Conservation (phyloP, 176 grass and related monocot genomes). For the Canna indica region DNA sequence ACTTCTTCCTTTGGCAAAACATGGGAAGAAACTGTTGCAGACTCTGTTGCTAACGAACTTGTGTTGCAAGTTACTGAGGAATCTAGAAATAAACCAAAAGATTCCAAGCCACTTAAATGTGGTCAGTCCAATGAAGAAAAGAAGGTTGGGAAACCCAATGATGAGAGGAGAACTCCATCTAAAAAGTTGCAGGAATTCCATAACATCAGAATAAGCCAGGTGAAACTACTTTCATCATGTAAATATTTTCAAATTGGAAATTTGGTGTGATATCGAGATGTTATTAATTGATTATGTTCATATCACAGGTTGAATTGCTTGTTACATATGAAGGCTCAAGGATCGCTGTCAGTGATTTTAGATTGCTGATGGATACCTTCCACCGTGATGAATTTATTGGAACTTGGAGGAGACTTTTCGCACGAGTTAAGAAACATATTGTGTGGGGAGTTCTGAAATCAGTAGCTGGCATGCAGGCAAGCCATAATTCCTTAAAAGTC, state of each 20-base stretch:
- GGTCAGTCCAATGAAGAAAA: constrained; percentile 61
- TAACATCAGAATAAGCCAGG: constrained; percentile 96
- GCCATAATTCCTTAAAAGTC: constrained; percentile 3
- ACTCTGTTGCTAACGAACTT: constrained; percentile 86
- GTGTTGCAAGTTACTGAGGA: constrained; percentile 46
- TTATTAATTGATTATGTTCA: constrained; percentile 14
- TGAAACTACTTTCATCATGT: constrained; percentile 29
- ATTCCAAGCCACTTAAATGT: constrained; percentile 42
- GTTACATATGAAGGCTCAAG: constrained; percentile 89
- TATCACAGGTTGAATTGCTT: constrained; percentile 81
- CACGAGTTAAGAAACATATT: constrained; percentile 91
- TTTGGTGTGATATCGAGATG: constrained; percentile 21
- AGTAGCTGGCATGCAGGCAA: constrained; percentile 92
- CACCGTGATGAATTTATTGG: constrained; percentile 94
- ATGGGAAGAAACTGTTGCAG: constrained; percentile 96
- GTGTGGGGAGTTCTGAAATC: constrained; percentile 94
- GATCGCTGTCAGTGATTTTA: constrained; percentile 75
- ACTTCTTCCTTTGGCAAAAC: constrained; percentile 80
- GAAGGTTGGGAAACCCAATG: constrained; percentile 54
- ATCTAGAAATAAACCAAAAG: constrained; percentile 33
- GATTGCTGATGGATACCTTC: constrained; percentile 94
- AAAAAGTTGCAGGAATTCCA: constrained; percentile 83
- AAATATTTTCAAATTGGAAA: background rate
- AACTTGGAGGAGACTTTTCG: constrained; percentile 81
- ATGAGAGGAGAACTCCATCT: constrained; percentile 61